A percentile compares a stretch with the other conserved stretches of the same genome.
phyloP scores from a whole-genome alignment of 23 red algal genomes.

The Chondrus crispus region DNA sequence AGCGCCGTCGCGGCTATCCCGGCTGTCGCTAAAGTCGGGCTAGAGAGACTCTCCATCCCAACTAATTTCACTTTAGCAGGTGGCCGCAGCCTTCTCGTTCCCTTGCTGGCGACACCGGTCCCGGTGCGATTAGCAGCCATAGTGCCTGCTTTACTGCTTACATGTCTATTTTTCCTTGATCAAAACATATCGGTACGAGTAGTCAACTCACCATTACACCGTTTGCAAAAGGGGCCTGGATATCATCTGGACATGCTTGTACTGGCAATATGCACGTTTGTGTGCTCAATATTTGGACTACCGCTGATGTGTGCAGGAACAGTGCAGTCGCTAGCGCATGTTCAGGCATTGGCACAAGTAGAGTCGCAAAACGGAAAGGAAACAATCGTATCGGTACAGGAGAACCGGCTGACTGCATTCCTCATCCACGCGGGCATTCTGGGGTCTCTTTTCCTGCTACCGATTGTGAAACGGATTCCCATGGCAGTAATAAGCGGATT shows the following conservation, averaged over 20 bases:
- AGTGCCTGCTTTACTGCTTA: slow-evolving; percentile 84
- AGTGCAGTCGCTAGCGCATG: slow-evolving; percentile 88
- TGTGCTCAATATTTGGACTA: slow-evolving; percentile 81
- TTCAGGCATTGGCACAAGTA: slow-evolving; percentile 73
- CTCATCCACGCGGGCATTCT: slow-evolving; percentile 67
- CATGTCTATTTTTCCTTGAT: slow-evolving; percentile 91
- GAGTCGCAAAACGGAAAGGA: slow-evolving; percentile 48
- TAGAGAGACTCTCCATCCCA: slow-evolving; percentile 68
- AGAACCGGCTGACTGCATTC: slow-evolving; percentile 76
- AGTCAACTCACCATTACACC: slow-evolving; percentile 83
- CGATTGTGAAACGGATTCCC: slow-evolving; percentile 79
- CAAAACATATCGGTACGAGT: slow-evolving; percentile 92
- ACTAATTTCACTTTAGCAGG: slow-evolving; percentile 68
- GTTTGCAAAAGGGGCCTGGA: slow-evolving; percentile 77
- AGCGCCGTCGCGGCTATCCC: slow-evolving; percentile 59
- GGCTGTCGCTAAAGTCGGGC: slow-evolving; percentile 18
- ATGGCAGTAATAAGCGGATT: slow-evolving; percentile 87
- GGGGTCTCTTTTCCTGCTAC: slow-evolving; percentile 70
- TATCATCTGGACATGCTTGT: slow-evolving; percentile 92
- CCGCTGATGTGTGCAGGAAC: slow-evolving; percentile 98
- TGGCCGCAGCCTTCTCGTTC: slow-evolving; percentile 67
- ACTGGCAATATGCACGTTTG: slow-evolving; percentile 71
- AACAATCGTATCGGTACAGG: slow-evolving; percentile 60
- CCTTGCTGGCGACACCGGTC: slow-evolving; percentile 55
- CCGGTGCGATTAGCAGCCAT: slow-evolving; percentile 57